Conservation (phyloP, 495 filamentous ascomycete genomes). For the Neurospora sp. region DNA sequence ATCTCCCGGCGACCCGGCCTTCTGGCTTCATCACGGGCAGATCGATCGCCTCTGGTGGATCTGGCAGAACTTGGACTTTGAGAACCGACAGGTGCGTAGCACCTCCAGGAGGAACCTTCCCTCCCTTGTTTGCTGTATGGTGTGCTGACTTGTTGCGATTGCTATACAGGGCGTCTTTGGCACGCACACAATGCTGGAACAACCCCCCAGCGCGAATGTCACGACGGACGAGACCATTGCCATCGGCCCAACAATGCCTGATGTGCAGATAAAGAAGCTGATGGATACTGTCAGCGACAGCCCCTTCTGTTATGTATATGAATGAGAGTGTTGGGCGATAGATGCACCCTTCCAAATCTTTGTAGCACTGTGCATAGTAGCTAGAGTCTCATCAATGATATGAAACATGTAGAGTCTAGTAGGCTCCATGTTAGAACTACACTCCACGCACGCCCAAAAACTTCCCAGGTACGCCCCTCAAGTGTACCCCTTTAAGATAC, state of each 20-base stretch:
- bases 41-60: slow-evolving; percentile 58
- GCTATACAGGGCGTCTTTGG: slow-evolving; percentile 28
- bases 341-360: background rate
- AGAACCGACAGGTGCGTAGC: slow-evolving; percentile 25
- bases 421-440: background rate
- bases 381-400: background rate
- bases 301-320: slow-evolving; percentile 21
- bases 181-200: slow-evolving; percentile 23
- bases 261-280: slow-evolving; percentile 16
- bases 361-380: background rate
- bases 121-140: slow-evolving; percentile 37
- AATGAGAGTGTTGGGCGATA: background rate
- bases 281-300: slow-evolving; percentile 18
- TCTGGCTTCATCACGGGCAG: slow-evolving; percentile 57
- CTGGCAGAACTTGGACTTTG: slow-evolving; percentile 52
- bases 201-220: slow-evolving; percentile 26
- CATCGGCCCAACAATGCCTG: slow-evolving; percentile 6
- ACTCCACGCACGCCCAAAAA: no score
- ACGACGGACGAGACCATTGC: slow-evolving; percentile 20
- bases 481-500: no score
- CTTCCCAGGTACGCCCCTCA: no score
- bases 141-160: background rate
- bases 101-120: slow-evolving; percentile 33
- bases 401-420: background rate
- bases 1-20: slow-evolving; percentile 55